Evolutionary conservation across 1,284 basidiomycete genomes (phyloP).

Genomic region (Puccinia coronata): DNA sequence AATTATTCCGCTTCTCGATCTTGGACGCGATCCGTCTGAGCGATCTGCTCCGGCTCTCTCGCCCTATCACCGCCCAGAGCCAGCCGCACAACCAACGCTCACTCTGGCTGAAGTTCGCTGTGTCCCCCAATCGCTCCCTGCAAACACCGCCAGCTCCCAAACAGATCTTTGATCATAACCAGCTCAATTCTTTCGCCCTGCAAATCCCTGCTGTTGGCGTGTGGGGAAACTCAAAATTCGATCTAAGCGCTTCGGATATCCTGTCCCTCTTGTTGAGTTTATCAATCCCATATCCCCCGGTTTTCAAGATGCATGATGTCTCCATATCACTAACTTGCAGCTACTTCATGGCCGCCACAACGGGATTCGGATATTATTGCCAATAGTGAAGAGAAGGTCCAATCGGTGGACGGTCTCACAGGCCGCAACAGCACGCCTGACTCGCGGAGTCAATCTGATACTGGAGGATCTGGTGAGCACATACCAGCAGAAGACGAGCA

Average conservation of each 20-base stretch:
- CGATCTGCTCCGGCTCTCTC: background rate
- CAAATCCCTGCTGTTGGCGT: conserved; percentile 6
- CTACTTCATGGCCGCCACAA: no score
- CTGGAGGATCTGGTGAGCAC: background rate
- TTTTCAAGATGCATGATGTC: no score
- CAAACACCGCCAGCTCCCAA: no score
- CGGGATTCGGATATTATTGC: no score
- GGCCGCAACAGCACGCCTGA: background rate
- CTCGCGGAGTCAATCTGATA: background rate
- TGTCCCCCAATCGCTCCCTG: background rate
- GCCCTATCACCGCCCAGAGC: background rate
- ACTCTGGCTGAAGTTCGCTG: conserved; percentile 1
- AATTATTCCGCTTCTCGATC: conserved; percentile 7
- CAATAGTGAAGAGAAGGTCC: background rate
- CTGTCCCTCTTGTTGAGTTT: conserved; percentile 17
- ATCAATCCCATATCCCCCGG: background rate
- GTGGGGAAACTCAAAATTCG: background rate
- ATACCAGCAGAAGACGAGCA: background rate
- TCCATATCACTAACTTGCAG: no score
- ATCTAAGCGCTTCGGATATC: background rate
- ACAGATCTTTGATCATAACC: background rate
- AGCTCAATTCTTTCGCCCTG: conserved; percentile 17
- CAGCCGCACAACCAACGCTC: background rate
- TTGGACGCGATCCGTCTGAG: background rate
- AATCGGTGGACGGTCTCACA: background rate